Evolutionary conservation across 345 rosid species (phyloP), one percentile per base, ranked within the genome.

Genomic region (Sisymbrium irio): DNA sequence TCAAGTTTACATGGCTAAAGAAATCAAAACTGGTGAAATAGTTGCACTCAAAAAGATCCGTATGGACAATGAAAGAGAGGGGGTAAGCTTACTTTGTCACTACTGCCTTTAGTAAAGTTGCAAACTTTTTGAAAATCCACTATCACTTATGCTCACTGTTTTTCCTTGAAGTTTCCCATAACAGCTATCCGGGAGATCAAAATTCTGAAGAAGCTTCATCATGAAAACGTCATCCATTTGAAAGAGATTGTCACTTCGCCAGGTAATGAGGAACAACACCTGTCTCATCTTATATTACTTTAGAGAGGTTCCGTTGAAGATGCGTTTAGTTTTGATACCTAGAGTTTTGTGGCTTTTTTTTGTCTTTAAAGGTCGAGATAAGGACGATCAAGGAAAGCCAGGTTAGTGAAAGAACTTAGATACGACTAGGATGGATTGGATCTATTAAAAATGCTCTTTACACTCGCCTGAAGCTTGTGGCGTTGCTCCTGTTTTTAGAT

Each of bases 21-120:
- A 95, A 69, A 90, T 83, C 69, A 83, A 85, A 81, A 87, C 99
- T 0, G 93, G 96, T 49, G 99, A 89, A 83, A 89, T 92, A 32
- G 99, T 95, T 67, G 99, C 99, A 66, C 79, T 92, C 82, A 95
- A 95, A 84, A 95, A 87, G 84, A 89, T 92, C 42, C 88, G 99
- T 67, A 95, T 92, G 97, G 97, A 92, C 80, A 91, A 94, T 62
- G 98, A 91, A 81, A 88, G 93, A 81, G 97, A 91, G 76, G 98
- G 98, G 88, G 98, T 91, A 83, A 71, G 82, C 80, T 80, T 7
- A 64, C 25, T 13, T 67, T 22, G 2, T 22, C 12, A 41, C 4
- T 19, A 17, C 42, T 39, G 37, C 45, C 61, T 74, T 57, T 0
- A n/a, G 14, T 13, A 4, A 15, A 58, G 53, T 8, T 47, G 51